phyloP scores from a whole-genome alignment of 108 stramenopile genomes.

The Nitzschia sp. region DNA sequence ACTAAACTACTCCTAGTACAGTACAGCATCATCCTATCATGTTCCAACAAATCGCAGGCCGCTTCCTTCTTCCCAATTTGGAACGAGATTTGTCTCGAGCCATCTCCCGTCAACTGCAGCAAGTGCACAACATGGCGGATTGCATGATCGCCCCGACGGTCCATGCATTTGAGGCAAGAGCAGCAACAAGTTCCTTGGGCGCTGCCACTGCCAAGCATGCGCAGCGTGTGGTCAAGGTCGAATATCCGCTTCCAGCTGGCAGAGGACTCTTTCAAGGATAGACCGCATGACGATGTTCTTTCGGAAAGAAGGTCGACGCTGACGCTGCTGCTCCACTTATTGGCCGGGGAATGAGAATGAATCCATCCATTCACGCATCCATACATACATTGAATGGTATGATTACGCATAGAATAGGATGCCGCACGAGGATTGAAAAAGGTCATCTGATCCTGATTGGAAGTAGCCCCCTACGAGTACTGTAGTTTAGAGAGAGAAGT shows the following conservation, averaged over 20 bases:
- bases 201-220: slow-evolving; percentile 7
- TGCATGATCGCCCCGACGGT: slow-evolving; percentile 31
- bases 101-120: not conserved
- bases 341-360: too few relatives aligned
- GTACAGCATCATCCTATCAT: too few relatives aligned
- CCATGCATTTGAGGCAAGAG: slow-evolving; percentile 21
- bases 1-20: not conserved
- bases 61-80: slow-evolving; percentile 13
- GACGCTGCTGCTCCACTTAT: too few relatives aligned
- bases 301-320: too few relatives aligned
- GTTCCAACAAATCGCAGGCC: slow-evolving; percentile 10
- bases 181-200: not conserved
- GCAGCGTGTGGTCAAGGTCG: slow-evolving; percentile 18
- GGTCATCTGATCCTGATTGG: too few relatives aligned
- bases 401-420: too few relatives aligned
- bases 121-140: slow-evolving; percentile 14
- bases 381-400: too few relatives aligned
- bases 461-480: too few relatives aligned
- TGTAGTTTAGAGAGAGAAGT: too few relatives aligned
- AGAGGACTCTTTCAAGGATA: slow-evolving; percentile 15
- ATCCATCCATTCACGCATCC: too few relatives aligned
- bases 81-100: slow-evolving; percentile 22
- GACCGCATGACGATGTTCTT: too few relatives aligned
- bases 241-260: slow-evolving; percentile 6
- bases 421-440: too few relatives aligned